Evolutionary conservation across 192 early-diverging fungal species (phyloP), one percentile per base, ranked within the genome.

Genomic region (Coemansia sp.): DNA sequence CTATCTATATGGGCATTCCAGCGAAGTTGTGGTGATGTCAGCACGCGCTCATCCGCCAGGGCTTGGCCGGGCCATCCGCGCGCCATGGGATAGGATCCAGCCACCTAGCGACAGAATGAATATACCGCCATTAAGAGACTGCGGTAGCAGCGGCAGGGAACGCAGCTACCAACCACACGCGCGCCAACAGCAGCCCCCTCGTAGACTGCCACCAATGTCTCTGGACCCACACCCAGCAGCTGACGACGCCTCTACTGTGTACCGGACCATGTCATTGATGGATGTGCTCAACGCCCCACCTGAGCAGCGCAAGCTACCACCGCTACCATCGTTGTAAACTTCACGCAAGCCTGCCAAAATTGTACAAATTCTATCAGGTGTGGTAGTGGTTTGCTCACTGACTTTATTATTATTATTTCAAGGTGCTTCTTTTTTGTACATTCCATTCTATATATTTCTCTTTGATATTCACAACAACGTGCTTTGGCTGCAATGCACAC

Each of bases 231-330:
- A 41, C 10, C 3, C 45, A 0, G 24, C 53, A 19, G 19, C 24
- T 8, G 27, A 19, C 41, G 17, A n/a, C n/a, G n/a, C 35, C 19
- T 24, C 54, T 39, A 54, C 78, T 27, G 73, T 66, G 59, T 63
- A 67, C 37, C 73, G 78, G 45, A 66, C 79, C 29, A 74, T 82
- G 79, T 82, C 79, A 36, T 54, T 82, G 63, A 74, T 82, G 79
- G 79, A 73, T 31, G 33, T 82, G 72, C 74, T 82, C 35, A 77
- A 82, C 59, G 79, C 74, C 4, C 74, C 79, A 61, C 79, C 79
- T 0, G 71, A 82, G 74, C 68, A 82, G 53, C 79, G 79, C 68
- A 82, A 39, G 64, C 79, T 82, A 10, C 79, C 79, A 8, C 79
- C 79, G 48, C 70, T 77, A 40, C 74, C 79, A 3, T 42, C 77